Conservation (phyloP, 352 stramenopile species). For the Pythium oligandrum region DNA sequence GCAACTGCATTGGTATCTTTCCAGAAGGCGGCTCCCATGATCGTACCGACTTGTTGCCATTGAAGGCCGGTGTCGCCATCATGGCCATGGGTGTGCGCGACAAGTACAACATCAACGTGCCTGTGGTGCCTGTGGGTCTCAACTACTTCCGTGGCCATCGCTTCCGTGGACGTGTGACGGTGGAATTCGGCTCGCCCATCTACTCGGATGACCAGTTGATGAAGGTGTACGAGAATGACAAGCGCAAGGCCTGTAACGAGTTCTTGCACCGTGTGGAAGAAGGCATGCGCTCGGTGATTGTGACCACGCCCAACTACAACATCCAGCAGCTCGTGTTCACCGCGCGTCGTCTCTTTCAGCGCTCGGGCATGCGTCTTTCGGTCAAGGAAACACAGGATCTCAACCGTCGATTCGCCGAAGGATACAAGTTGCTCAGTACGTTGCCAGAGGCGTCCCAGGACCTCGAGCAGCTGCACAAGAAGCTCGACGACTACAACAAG, state of each 20-base stretch:
- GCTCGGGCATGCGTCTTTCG: slow-evolving; percentile 75
- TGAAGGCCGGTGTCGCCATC: slow-evolving; percentile 97
- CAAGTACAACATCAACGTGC: slow-evolving; percentile 94
- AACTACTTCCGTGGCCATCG: slow-evolving; percentile 98
- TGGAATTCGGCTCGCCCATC: slow-evolving; percentile 95
- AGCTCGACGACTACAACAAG: slow-evolving; percentile 84
- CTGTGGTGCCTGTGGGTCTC: slow-evolving; percentile 96
- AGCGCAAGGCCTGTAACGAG: slow-evolving; percentile 73
- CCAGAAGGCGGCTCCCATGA: slow-evolving; percentile 98
- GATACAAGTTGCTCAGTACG: slow-evolving; percentile 81
- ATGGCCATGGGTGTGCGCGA: slow-evolving; percentile 97
- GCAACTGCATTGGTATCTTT: slow-evolving; percentile 95
- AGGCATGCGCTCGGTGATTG: slow-evolving; percentile 91
- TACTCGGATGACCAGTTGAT: slow-evolving; percentile 78
- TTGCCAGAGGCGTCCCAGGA: slow-evolving; percentile 58
- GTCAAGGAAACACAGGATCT: slow-evolving; percentile 91
- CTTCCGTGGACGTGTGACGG: slow-evolving; percentile 94
- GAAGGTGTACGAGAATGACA: slow-evolving; percentile 86
- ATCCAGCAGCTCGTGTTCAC: slow-evolving; percentile 95
- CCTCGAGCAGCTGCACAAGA: slow-evolving; percentile 52
- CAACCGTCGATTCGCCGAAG: slow-evolving; percentile 89
- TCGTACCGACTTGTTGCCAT: slow-evolving; percentile 93
- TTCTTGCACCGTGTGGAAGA: slow-evolving; percentile 83
- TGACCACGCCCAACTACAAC: slow-evolving; percentile 97
- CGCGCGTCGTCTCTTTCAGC: slow-evolving; percentile 92